Conservation (phyloP, 495 filamentous ascomycete genomes). For the Filosporella fistucella region DNA sequence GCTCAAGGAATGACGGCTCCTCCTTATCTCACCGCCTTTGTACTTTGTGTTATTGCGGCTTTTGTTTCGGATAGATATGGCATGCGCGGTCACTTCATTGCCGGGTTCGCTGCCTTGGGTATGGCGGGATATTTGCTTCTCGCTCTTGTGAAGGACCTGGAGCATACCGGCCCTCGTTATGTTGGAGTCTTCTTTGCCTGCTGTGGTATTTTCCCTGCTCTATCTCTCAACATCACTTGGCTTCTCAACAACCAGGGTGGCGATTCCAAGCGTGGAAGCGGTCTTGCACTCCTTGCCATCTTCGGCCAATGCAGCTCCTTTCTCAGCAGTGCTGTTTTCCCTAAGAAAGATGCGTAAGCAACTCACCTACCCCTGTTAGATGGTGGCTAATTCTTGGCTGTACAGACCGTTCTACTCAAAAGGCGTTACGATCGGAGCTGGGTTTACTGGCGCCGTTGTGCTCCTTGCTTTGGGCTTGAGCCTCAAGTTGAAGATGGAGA, state of each 20-base stretch:
- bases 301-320: slow-evolving; percentile 49
- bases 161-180: slow-evolving; percentile 42
- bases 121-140: slow-evolving; percentile 44
- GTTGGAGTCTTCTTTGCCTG: slow-evolving; percentile 64
- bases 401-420: slow-evolving; percentile 23
- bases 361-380: not conserved
- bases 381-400: not conserved
- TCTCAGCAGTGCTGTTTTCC: not conserved
- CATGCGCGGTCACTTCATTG: slow-evolving; percentile 60
- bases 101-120: slow-evolving; percentile 49
- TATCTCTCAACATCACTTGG: slow-evolving; percentile 70
- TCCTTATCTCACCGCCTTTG: slow-evolving; percentile 69
- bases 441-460: slow-evolving; percentile 27
- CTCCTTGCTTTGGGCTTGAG: slow-evolving; percentile 27
- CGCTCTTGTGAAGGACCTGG: slow-evolving; percentile 32
- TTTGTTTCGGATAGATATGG: slow-evolving; percentile 61
- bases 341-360: not conserved
- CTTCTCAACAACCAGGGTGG: slow-evolving; percentile 64
- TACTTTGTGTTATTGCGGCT: slow-evolving; percentile 59
- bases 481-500: slow-evolving; percentile 25
- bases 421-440: slow-evolving; percentile 28
- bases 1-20: slow-evolving; percentile 75
- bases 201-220: slow-evolving; percentile 59
- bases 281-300: slow-evolving; percentile 63
- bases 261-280: slow-evolving; percentile 54